phyloP scores from a whole-genome alignment of 73 alveolate genomes.

The Paramecium primaurelia region DNA sequence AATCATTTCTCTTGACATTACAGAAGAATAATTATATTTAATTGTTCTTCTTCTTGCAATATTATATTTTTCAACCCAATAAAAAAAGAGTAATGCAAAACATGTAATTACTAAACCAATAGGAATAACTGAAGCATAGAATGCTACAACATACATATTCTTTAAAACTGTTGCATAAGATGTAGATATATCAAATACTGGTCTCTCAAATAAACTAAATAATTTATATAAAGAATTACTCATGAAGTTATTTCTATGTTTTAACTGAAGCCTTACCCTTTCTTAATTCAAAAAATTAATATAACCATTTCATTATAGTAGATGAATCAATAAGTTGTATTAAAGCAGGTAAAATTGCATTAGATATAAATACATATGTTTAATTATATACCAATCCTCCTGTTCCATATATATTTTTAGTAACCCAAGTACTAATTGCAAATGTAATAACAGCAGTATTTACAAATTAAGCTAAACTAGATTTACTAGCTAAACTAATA shows the following conservation, averaged over 20 bases:
- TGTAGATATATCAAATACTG: constrained; percentile 42
- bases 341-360: constrained; percentile 45
- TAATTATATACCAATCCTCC: constrained; percentile 54
- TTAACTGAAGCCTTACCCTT: background rate
- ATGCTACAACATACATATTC: constrained; percentile 57
- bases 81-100: constrained; percentile 18
- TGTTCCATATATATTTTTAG: constrained; percentile 28
- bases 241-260: constrained; percentile 35
- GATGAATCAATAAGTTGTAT: background rate
- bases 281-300: background rate
- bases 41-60: constrained; percentile 55
- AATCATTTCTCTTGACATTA: constrained; percentile 45
- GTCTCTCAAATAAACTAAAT: constrained; percentile 52
- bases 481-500: constrained; percentile 70
- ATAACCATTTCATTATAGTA: constrained; percentile 3
- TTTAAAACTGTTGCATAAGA: constrained; percentile 49
- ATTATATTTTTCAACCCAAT: constrained; percentile 62
- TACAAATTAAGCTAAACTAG: constrained; percentile 64
- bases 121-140: constrained; percentile 54
- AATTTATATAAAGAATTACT: background rate
- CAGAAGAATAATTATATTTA: constrained; percentile 40
- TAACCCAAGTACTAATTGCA: constrained; percentile 44
- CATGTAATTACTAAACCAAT: constrained; percentile 36
- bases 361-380: constrained; percentile 50
- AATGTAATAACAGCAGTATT: constrained; percentile 76